phyloP scores from a whole-genome alignment of 768 basidiomycete genomes.

The Amanita fuliginea region DNA sequence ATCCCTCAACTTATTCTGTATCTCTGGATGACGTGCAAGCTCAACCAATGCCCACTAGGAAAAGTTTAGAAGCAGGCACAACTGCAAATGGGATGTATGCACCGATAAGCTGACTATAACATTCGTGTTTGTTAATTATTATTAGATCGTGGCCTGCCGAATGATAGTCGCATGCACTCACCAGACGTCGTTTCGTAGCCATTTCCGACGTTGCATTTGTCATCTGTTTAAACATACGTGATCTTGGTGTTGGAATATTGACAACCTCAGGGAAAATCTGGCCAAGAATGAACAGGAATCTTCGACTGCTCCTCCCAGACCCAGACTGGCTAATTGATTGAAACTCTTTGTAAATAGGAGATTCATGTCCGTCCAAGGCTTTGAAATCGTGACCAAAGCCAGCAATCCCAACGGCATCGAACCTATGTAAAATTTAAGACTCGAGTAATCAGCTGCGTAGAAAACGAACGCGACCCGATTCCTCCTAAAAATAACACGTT shows the following conservation, averaged over 20 bases:
- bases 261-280: conserved; percentile 24
- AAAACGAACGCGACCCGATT: conserved; percentile 28
- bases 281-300: conserved; percentile 23
- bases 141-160: not conserved
- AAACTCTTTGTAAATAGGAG: conserved; percentile 30
- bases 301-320: conserved; percentile 10
- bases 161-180: conserved; percentile 12
- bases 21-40: conserved; percentile 11
- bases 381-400: conserved; percentile 51
- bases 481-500: conserved; percentile 21
- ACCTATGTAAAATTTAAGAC: conserved; percentile 16
- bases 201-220: conserved; percentile 24
- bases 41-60: conserved; percentile 16
- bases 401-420: conserved; percentile 48
- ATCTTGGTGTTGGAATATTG: conserved; percentile 25
- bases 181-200: conserved; percentile 48
- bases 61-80: not conserved
- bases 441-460: too few relatives aligned
- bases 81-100: not conserved
- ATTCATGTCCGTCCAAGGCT: conserved; percentile 34
- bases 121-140: not conserved
- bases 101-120: not conserved
- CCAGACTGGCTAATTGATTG: conserved; percentile 20
- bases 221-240: conserved; percentile 18
- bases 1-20: conserved; percentile 5